Conservation (phyloP, 257 asterid genomes). For the Coffea eugenioides region DNA sequence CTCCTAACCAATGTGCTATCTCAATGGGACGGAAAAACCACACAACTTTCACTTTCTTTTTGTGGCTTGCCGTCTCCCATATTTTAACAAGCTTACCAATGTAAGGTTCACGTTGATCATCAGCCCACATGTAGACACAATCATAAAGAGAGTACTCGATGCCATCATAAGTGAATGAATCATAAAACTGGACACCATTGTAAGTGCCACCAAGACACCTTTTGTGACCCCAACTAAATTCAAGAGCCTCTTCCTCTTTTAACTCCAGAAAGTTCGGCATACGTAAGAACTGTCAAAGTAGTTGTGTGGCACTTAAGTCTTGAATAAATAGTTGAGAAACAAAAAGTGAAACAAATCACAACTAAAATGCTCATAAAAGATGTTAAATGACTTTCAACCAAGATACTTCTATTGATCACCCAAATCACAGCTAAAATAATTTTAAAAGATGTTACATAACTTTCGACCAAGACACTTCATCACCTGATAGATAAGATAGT, state of each 20-base stretch:
- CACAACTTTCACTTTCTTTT: constrained; percentile 34
- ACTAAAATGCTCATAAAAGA: background rate
- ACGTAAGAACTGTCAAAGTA: background rate
- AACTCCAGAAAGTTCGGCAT: background rate
- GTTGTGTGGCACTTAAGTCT: background rate
- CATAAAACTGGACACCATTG: constrained; percentile 25
- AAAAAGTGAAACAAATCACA: background rate
- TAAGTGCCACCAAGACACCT: constrained; percentile 16
- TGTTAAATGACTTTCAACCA: background rate
- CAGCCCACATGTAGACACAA: constrained; percentile 35
- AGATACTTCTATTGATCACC: background rate
- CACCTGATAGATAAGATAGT: background rate
- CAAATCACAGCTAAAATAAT: too few relatives aligned
- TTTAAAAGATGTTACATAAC: too few relatives aligned
- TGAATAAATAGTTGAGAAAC: background rate
- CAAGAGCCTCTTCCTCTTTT: constrained; percentile 16
- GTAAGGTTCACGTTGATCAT: constrained; percentile 30
- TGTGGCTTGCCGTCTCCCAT: constrained; percentile 34
- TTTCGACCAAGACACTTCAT: background rate
- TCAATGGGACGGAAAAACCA: constrained; percentile 55
- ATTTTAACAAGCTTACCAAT: constrained; percentile 49
- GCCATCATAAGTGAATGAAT: constrained; percentile 46
- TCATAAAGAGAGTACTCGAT: constrained; percentile 38
- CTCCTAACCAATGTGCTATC: constrained; percentile 34
- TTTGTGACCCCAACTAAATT: constrained; percentile 46